Evolutionary conservation across 768 basidiomycete species (phyloP), one percentile per base, ranked within the genome.

Genomic region (Mrakia frigida): DNA sequence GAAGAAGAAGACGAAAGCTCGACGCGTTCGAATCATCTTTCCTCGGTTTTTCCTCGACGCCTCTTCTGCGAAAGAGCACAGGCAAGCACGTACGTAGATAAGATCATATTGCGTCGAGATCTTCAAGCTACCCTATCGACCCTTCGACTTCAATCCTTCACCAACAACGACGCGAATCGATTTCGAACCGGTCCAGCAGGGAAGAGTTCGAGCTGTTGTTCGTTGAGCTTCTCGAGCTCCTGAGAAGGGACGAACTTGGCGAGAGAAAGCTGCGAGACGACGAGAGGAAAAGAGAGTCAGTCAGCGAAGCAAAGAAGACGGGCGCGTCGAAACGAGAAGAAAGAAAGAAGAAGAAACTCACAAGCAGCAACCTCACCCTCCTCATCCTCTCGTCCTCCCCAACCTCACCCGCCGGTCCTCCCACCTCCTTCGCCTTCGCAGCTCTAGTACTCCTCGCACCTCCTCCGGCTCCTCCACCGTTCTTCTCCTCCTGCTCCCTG

Each of bases 321-420:
- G 21, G 25, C 56, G 43, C 43, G 43, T 46, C n/a, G 63, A 65
- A 18, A 63, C 21, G 33, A 65, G 13, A 37, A 25, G 59, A 31
- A 60, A 60, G 28, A 9, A 25, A 21, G 14, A 35, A 18, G 33
- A 65, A 65, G 18, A n/a, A 41, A 70, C 74, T 52, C 61, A 75
- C 74, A 2, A 75, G 52, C 25, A 69, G 28, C 21, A 75, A 59
- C 67, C 74, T 43, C 13, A 69, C 33, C 25, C 74, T 52, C 35
- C n/a, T 75, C 65, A 69, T 28, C 67, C 61, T 69, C 52, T 56
- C 67, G 6, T 75, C 74, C n/a, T 75, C 67, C 21, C 13, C 60
- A 7, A 18, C 60, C 28, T 35, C 63, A 1, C 14, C 50, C 6
- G 18, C 46, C 14, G 46, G 46, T 14, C 21, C 41, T 31, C 56